phyloP scores from a whole-genome alignment of 305 asterid genomes.

The Striga hermonthica region DNA sequence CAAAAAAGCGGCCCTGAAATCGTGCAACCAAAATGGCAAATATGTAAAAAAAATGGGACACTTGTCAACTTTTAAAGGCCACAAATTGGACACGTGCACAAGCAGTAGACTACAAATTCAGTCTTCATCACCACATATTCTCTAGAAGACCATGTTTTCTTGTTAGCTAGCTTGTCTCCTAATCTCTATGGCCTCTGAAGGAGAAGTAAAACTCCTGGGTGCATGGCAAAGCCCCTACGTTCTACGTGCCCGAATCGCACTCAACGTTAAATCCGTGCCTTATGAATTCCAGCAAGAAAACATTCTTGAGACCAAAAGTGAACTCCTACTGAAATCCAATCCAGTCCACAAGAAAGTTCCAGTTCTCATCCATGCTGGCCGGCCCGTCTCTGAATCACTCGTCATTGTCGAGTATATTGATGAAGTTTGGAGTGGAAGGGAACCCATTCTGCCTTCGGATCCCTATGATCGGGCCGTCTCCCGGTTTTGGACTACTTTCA shows the following conservation, averaged over 20 bases:
- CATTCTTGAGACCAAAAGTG: conserved; percentile 31
- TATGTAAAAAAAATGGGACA: no score
- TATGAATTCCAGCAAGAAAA: conserved; percentile 36
- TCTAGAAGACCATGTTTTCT: no score
- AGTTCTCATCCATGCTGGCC: conserved; percentile 39
- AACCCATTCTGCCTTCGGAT: conserved; percentile 40
- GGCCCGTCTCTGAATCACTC: conserved; percentile 43
- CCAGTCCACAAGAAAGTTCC: conserved; percentile 47
- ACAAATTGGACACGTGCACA: no score
- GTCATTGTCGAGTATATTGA: conserved; percentile 43
- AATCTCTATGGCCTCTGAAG: conserved; percentile 26
- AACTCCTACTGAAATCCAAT: conserved; percentile 37
- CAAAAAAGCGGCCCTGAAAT: no score
- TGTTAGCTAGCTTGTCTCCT: no score
- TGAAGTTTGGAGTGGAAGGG: conserved; percentile 37
- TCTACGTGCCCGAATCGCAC: conserved; percentile 36
- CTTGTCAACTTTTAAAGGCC: no score
- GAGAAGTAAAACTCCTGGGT: conserved; percentile 37
- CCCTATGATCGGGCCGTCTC: conserved; percentile 45
- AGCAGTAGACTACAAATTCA: no score
- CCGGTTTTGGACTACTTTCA: conserved; percentile 45
- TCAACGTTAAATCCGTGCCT: conserved; percentile 36
- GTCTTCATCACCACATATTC: no score
- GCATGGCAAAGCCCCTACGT: conserved; percentile 33
- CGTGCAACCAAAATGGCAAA: no score